Evolutionary conservation across 371 early-diverging fungal species (phyloP).

Genomic region (Lichtheimia ramosa): DNA sequence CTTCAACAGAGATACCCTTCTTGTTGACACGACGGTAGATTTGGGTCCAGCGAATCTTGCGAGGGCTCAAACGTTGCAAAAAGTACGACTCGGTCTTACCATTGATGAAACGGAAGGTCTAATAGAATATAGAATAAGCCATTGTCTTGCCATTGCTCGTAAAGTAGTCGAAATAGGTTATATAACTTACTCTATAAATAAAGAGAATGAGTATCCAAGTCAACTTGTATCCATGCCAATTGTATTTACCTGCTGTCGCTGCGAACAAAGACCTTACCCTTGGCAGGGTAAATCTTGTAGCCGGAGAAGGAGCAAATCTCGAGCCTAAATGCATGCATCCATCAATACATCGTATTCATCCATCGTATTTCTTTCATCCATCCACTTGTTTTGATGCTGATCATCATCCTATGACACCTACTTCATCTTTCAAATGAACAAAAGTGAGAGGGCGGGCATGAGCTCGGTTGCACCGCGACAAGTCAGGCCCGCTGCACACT

Average conservation of each 20-base stretch:
- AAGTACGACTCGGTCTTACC: slow-evolving; percentile 95
- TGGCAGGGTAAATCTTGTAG: slow-evolving; percentile 98
- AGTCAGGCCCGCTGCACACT: too few relatives aligned
- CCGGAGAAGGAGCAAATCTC: slow-evolving; percentile 96
- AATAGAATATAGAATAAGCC: neutral
- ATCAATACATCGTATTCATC: neutral
- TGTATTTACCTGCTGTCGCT: slow-evolving; percentile 75
- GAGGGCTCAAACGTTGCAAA: slow-evolving; percentile 95
- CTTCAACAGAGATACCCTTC: slow-evolving; percentile 97
- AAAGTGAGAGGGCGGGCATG: neutral
- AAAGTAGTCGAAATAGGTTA: neutral
- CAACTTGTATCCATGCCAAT: neutral
- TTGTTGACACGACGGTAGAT: slow-evolving; percentile 97
- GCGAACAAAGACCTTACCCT: slow-evolving; percentile 92
- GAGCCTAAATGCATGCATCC: slow-evolving; percentile 54
- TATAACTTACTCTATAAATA: slow-evolving; percentile 3
- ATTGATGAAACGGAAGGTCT: slow-evolving; percentile 95
- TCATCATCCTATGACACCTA: neutral
- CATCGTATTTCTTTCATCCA: slow-evolving; percentile 41
- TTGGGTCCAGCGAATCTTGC: slow-evolving; percentile 96
- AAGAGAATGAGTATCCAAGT: neutral
- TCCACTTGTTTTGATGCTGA: neutral
- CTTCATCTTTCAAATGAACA: slow-evolving; percentile 3
- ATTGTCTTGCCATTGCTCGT: neutral
- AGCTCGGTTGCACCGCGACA: too few relatives aligned